These are phyloP conservation scores for Pelargonium fulgidum DNA, from an alignment of 441 rosid species.

Conservation along the genomic window DNA sequence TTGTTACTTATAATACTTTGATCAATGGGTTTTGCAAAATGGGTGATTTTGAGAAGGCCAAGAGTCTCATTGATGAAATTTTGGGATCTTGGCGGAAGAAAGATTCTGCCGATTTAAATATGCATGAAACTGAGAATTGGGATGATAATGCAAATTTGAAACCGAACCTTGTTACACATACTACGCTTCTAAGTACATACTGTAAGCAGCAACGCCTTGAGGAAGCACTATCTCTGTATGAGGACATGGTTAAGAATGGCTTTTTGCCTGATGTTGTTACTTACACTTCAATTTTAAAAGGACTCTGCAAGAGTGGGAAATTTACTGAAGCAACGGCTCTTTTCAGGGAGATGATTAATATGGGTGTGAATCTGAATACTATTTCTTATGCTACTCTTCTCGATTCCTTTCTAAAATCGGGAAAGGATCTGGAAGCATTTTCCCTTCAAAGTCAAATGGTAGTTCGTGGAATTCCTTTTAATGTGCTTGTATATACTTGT, in stretches of 20 bases:
- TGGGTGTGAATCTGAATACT: slow-evolving; percentile 68
- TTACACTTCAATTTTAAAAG: slow-evolving; percentile 57
- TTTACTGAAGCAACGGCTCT: slow-evolving; percentile 53
- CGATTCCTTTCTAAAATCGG: slow-evolving; percentile 63
- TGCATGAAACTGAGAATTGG: slow-evolving; percentile 14
- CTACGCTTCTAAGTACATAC: slow-evolving; percentile 60
- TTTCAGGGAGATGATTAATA: slow-evolving; percentile 58
- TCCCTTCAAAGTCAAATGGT: slow-evolving; percentile 70
- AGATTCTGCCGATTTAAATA: slow-evolving; percentile 5
- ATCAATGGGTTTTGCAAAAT: slow-evolving; percentile 48
- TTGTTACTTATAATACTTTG: slow-evolving; percentile 56
- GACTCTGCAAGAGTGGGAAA: slow-evolving; percentile 65
- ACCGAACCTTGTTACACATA: slow-evolving; percentile 53
- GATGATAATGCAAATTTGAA: slow-evolving; percentile 26
- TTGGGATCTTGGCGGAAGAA: slow-evolving; percentile 23
- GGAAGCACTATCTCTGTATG: slow-evolving; percentile 50
- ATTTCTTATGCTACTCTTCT: slow-evolving; percentile 55
- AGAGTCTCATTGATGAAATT: slow-evolving; percentile 46
- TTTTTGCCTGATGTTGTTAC: slow-evolving; percentile 71
- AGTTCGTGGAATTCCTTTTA: slow-evolving; percentile 64
- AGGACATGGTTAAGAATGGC: slow-evolving; percentile 52
- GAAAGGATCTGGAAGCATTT: slow-evolving; percentile 48
- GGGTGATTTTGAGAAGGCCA: slow-evolving; percentile 59
- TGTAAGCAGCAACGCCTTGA: slow-evolving; percentile 49
- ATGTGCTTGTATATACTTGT: slow-evolving; percentile 65